Conservation (phyloP, 1,284 basidiomycete species). For the Apiotrichum sp. region DNA sequence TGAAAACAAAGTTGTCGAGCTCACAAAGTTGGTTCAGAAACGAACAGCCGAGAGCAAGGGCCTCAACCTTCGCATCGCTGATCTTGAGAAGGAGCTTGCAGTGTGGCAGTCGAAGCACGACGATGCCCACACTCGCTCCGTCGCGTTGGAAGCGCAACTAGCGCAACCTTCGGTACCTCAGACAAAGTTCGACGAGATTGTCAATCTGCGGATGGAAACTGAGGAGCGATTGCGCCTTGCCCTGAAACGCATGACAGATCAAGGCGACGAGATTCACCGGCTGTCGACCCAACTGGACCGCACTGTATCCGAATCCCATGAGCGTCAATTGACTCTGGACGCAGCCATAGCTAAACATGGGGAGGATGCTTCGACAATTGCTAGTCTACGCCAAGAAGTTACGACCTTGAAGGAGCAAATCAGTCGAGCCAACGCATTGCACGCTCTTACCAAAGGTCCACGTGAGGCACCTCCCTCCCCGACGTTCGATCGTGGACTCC, state of each 20-base stretch:
- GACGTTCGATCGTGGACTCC: conserved; percentile 48
- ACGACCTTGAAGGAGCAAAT: conserved; percentile 88
- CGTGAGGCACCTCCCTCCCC: conserved; percentile 65
- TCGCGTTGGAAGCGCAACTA: conserved; percentile 66
- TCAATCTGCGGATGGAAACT: conserved; percentile 70
- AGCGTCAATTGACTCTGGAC: conserved; percentile 61
- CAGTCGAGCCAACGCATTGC: conserved; percentile 85
- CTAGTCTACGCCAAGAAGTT: conserved; percentile 85
- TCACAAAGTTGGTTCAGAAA: conserved; percentile 91
- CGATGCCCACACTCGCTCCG: conserved; percentile 73
- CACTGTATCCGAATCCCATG: conserved; percentile 59
- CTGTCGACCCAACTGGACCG: conserved; percentile 67
- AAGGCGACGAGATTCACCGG: conserved; percentile 75
- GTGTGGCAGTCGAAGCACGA: conserved; percentile 83
- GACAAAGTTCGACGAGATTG: conserved; percentile 67
- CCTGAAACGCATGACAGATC: conserved; percentile 64
- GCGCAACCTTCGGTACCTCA: conserved; percentile 67
- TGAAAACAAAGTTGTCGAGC: conserved; percentile 99
- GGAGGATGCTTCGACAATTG: conserved; percentile 78
- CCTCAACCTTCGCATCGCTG: conserved; percentile 64
- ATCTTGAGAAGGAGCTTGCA: conserved; percentile 77
- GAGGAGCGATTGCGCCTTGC: conserved; percentile 77
- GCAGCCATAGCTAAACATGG: conserved; percentile 53
- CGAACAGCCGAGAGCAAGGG: conserved; percentile 89
- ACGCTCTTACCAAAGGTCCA: conserved; percentile 62